These are phyloP conservation scores for Arachnopeziza araneosa DNA, from an alignment of 2,329 filamentous ascomycete genomes.

Conservation along the genomic window DNA sequence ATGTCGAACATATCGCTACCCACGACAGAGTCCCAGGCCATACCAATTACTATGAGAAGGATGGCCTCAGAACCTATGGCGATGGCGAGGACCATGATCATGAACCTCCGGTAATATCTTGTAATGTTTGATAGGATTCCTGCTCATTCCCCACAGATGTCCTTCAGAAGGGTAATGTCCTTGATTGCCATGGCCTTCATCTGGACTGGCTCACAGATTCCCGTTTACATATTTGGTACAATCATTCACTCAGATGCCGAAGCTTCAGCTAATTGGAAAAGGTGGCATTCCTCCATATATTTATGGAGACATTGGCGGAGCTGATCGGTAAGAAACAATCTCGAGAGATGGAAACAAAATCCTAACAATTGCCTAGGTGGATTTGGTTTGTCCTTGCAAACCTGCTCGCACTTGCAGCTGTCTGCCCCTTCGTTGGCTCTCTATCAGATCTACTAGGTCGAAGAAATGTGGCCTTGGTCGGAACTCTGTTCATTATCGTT, in stretches of 20 bases:
- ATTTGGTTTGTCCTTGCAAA: conserved; percentile 39
- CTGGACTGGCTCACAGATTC: conserved; percentile 56
- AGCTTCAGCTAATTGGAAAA: conserved; percentile 14
- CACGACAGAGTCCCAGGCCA: conserved; percentile 6
- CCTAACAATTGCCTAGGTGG: conserved; percentile 18
- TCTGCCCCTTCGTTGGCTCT: conserved; percentile 61
- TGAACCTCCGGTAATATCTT: conserved; percentile 37
- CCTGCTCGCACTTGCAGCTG: conserved; percentile 49
- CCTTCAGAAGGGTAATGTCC: conserved; percentile 46
- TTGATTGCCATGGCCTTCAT: conserved; percentile 55
- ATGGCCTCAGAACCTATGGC: conserved; percentile 38
- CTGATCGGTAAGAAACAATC: conserved; percentile 27
- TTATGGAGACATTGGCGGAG: conserved; percentile 53
- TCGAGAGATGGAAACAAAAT: not conserved
- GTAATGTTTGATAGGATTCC: not conserved
- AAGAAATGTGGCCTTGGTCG: conserved; percentile 51
- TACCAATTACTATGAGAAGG: conserved; percentile 21
- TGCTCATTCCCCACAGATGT: conserved; percentile 30
- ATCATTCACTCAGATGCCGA: not conserved
- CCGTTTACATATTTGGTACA: conserved; percentile 45
- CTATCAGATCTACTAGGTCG: conserved; percentile 60
- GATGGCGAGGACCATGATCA: conserved; percentile 43
- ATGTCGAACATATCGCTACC: not conserved
- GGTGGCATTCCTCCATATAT: conserved; percentile 47
- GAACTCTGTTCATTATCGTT: conserved; percentile 47